Conservation (phyloP, 2,329 filamentous ascomycete genomes). For the Aspergillus neoniger region DNA sequence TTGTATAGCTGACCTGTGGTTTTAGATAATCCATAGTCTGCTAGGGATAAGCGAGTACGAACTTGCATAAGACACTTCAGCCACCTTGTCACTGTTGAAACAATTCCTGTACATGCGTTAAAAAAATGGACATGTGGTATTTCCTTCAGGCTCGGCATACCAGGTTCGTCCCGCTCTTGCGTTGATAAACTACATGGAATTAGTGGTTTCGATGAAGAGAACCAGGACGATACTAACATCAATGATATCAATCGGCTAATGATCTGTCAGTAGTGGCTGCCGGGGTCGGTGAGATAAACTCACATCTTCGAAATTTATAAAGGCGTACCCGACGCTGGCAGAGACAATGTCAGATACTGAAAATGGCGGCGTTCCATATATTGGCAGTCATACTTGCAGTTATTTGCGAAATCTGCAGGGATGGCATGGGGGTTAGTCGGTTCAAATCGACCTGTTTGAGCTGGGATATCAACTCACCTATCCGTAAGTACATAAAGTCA, state of each 20-base stretch:
- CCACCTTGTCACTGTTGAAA: conserved; percentile 80
- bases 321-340: conserved; percentile 86
- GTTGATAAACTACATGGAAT: conserved; percentile 65
- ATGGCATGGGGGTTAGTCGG: conserved; percentile 2
- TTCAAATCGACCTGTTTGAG: background rate
- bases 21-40: conserved; percentile 29
- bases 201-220: background rate
- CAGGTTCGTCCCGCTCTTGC: conserved; percentile 71
- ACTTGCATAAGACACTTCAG: conserved; percentile 96
- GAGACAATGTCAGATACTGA: conserved; percentile 7
- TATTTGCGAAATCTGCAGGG: conserved; percentile 68
- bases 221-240: conserved; percentile 52
- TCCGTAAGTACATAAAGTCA: conserved; percentile 93
- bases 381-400: conserved; percentile 69
- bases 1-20: conserved; percentile 69
- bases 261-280: conserved; percentile 39
- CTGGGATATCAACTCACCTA: conserved; percentile 53
- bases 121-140: conserved; percentile 11
- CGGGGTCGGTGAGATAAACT: conserved; percentile 36
- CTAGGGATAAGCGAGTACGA: conserved; percentile 39
- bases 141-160: conserved; percentile 39
- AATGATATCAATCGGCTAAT: conserved; percentile 70
- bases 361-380: background rate
- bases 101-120: conserved; percentile 61
- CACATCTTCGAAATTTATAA: conserved; percentile 89